Evolutionary conservation across 345 rosid genomes (phyloP).

Genomic region (Eutrema yunnanense): DNA sequence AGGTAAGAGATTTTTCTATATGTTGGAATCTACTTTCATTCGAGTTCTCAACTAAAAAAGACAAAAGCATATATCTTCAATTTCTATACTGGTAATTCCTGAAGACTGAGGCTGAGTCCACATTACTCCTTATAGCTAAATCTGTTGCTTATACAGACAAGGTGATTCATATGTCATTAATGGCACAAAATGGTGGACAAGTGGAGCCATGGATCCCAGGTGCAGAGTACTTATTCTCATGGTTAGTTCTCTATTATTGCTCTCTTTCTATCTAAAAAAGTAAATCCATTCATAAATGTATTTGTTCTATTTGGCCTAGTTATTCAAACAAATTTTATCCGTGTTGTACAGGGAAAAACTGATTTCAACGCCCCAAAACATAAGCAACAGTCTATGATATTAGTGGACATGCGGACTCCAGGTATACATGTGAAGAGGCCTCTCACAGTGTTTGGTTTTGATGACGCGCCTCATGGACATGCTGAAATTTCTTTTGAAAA

Average conservation of each 20-base stretch:
- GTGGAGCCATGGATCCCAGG: slow-evolving; percentile 99
- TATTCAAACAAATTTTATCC: neutral
- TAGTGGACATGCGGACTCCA: slow-evolving; percentile 73
- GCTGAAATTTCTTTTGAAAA: slow-evolving; percentile 79
- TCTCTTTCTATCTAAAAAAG: neutral
- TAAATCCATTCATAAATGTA: neutral
- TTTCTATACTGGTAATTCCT: neutral
- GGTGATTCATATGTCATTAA: slow-evolving; percentile 79
- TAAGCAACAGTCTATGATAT: slow-evolving; percentile 95
- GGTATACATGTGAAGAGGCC: slow-evolving; percentile 79
- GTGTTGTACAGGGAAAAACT: slow-evolving; percentile 71
- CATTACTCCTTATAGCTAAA: neutral
- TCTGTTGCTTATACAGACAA: slow-evolving; percentile 41
- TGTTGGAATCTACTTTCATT: slow-evolving; percentile 3
- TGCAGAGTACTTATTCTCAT: slow-evolving; percentile 89
- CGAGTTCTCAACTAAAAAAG: neutral
- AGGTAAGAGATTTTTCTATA: slow-evolving; percentile 36
- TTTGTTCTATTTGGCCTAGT: neutral
- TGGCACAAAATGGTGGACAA: slow-evolving; percentile 99
- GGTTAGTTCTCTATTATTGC: slow-evolving; percentile 49
- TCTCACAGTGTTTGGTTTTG: slow-evolving; percentile 82
- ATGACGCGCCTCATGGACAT: slow-evolving; percentile 99
- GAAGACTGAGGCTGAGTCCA: neutral
- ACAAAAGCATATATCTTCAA: neutral
- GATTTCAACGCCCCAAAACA: slow-evolving; percentile 74